phyloP scores from a whole-genome alignment of 2,329 filamentous ascomycete species.

The Neofusicoccum sp. region DNA sequence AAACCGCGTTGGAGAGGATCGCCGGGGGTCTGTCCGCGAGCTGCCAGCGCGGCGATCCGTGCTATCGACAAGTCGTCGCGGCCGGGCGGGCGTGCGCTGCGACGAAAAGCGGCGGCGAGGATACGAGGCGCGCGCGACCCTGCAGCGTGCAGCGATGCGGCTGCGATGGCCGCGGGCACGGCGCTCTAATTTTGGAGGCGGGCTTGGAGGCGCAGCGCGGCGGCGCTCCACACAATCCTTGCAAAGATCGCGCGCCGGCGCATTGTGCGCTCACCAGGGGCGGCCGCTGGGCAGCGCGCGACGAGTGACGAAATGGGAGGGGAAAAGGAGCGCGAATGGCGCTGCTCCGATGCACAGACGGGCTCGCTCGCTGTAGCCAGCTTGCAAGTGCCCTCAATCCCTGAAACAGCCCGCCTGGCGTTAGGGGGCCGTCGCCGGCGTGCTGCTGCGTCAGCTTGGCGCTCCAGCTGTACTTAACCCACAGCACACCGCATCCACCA shows the following conservation, averaged over 20 bases:
- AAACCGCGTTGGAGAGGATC: constrained; percentile 16
- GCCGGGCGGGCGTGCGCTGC: not conserved
- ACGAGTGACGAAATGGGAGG: constrained; percentile 19
- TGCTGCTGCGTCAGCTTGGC: constrained; percentile 15
- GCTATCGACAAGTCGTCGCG: constrained; percentile 4
- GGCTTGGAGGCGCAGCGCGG: constrained; percentile 15
- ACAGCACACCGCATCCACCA: constrained; percentile 18
- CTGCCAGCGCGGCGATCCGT: constrained; percentile 5
- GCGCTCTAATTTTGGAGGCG: constrained; percentile 14
- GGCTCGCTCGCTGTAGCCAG: constrained; percentile 15
- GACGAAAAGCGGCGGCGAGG: constrained; percentile 9
- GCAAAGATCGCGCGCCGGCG: constrained; percentile 19
- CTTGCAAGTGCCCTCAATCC: constrained; percentile 2
- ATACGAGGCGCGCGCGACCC: constrained; percentile 12
- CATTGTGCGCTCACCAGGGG: constrained; percentile 6
- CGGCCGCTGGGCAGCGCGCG: constrained; percentile 9
- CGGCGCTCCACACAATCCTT: constrained; percentile 18
- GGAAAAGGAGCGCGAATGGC: constrained; percentile 18
- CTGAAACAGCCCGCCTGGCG: constrained; percentile 15
- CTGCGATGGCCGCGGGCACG: constrained; percentile 11
- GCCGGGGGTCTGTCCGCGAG: constrained; percentile 1
- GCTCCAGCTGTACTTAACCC: constrained; percentile 17
- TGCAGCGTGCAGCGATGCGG: constrained; percentile 17
- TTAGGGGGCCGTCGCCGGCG: constrained; percentile 13
- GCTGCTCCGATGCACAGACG: constrained; percentile 14